Conservation (phyloP, 805 yeast species). For the Torulaspora gathmanii region DNA sequence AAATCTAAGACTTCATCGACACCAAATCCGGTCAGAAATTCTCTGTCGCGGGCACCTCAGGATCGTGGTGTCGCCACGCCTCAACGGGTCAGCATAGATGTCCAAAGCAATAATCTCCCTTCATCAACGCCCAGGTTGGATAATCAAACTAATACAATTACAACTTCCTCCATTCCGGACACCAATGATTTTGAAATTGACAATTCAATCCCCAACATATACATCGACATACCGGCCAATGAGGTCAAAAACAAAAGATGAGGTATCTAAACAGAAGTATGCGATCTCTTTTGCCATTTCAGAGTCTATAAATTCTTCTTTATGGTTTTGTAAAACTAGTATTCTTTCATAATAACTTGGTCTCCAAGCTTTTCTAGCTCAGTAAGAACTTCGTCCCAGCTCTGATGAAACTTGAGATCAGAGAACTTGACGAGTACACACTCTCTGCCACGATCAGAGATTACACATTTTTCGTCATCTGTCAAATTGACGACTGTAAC, state of each 20-base stretch:
- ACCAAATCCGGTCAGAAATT: constrained; percentile 2
- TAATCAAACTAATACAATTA: constrained; percentile 22
- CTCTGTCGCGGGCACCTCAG: constrained; percentile 1
- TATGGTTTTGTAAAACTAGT: constrained; percentile 6
- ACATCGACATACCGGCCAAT: constrained; percentile 9
- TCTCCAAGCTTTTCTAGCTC: constrained; percentile 8
- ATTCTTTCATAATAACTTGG: constrained; percentile 1
- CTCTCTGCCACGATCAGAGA: constrained; percentile 45
- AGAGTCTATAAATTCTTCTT: background rate
- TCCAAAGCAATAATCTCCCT: constrained; percentile 5
- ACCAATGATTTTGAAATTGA: constrained; percentile 21
- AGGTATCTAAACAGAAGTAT: background rate
- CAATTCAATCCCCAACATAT: constrained; percentile 11
- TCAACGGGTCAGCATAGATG: constrained; percentile 3
- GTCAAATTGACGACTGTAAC: constrained; percentile 39
- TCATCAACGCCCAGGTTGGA: constrained; percentile 18
- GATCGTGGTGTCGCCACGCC: background rate
- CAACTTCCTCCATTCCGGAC: constrained; percentile 27
- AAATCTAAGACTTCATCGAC: constrained; percentile 1
- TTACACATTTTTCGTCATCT: constrained; percentile 36
- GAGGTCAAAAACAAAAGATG: constrained; percentile 5
- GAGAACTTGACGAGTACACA: constrained; percentile 53
- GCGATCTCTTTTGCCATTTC: background rate
- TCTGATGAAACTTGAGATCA: constrained; percentile 49
- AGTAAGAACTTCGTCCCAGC: constrained; percentile 45